A percentile compares a stretch with the other conserved stretches of the same genome.
Conservation (phyloP, 257 asterid species). For the Solanum sitiens region DNA sequence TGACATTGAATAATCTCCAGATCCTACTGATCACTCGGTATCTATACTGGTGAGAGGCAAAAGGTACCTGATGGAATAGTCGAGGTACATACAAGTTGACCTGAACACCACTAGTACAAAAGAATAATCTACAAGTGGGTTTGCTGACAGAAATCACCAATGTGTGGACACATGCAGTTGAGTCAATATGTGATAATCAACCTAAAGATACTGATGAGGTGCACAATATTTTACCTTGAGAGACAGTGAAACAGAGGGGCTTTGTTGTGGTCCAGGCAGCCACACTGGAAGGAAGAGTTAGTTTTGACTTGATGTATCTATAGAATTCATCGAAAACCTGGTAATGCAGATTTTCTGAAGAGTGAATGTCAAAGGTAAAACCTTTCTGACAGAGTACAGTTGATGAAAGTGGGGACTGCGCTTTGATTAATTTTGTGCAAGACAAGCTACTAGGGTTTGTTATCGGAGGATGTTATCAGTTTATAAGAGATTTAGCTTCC, state of each 20-base stretch:
- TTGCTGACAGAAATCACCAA: conserved; percentile 79
- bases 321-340: background rate
- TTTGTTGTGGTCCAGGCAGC: background rate
- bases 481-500: background rate
- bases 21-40: background rate
- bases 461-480: background rate
- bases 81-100: background rate
- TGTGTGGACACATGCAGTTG: conserved; percentile 60
- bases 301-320: background rate
- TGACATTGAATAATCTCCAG: conserved; percentile 27
- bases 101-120: background rate
- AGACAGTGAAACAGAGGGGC: background rate
- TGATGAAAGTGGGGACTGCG: background rate
- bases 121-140: conserved; percentile 69
- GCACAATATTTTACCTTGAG: conserved; percentile 40
- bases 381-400: background rate
- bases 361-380: background rate
- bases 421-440: background rate
- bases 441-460: background rate
- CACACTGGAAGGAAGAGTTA: background rate
- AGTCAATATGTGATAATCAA: conserved; percentile 51
- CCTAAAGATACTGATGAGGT: conserved; percentile 36
- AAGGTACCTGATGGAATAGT: background rate
- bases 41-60: background rate
- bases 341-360: background rate